Conservation (phyloP, 768 basidiomycete species). For the Panellus pusillus region DNA sequence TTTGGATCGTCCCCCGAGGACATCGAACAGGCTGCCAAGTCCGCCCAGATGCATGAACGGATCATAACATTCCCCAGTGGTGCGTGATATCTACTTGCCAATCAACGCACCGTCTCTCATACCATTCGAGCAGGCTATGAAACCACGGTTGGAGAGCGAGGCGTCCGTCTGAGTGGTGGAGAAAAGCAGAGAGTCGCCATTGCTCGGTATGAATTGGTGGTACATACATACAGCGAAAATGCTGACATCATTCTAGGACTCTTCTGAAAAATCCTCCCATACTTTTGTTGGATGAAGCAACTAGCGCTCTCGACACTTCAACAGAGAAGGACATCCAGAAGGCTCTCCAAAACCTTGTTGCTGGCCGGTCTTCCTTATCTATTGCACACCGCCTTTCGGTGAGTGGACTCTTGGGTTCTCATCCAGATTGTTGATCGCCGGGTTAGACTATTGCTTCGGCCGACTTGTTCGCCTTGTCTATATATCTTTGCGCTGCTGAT, state of each 20-base stretch:
- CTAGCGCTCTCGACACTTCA: conserved; percentile 84
- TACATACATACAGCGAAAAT: no score
- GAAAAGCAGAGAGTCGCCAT: conserved; percentile 91
- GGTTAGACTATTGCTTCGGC: conserved; percentile 55
- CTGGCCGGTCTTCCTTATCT: conserved; percentile 71
- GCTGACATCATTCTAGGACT: conserved; percentile 43
- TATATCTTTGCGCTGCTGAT: conserved; percentile 9
- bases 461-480: conserved; percentile 49
- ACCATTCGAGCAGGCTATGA: conserved; percentile 52
- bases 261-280: conserved; percentile 85
- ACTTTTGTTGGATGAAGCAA: conserved; percentile 76
- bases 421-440: conserved; percentile 19
- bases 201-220: conserved; percentile 36
- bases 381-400: conserved; percentile 81
- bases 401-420: conserved; percentile 24
- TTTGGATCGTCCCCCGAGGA: conserved; percentile 70
- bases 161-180: conserved; percentile 80
- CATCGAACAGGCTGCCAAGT: conserved; percentile 74
- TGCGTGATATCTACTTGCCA: conserved; percentile 4
- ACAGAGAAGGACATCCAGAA: conserved; percentile 91
- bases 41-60: conserved; percentile 86
- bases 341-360: conserved; percentile 76
- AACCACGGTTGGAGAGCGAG: conserved; percentile 89
- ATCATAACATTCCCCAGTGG: conserved; percentile 83
- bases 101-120: background rate